A percentile compares a stretch with the other conserved stretches of the same genome.
Evolutionary conservation across 331 rosid species (phyloP).

Genomic region (Pyrus hybrid): DNA sequence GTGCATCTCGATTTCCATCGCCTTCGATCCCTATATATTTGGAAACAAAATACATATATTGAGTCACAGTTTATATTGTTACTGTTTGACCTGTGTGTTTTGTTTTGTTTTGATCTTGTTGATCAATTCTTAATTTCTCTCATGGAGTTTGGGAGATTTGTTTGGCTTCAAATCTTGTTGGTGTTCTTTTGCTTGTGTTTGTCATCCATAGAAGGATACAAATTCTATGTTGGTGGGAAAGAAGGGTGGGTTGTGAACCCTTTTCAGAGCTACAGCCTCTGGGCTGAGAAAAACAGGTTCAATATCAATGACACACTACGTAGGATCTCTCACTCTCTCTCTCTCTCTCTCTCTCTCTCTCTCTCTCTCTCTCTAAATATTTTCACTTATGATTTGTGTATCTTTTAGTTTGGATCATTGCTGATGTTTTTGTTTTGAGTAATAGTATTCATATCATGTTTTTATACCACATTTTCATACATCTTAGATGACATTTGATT

Average conservation of each 20-base stretch:
- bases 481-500: no score
- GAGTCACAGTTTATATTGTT: neutral
- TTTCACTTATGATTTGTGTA: neutral
- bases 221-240: conserved; percentile 51
- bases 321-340: conserved; percentile 6
- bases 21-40: neutral
- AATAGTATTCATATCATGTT: no score
- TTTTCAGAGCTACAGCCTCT: conserved; percentile 35
- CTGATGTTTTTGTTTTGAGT: no score
- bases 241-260: conserved; percentile 80
- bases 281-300: conserved; percentile 62
- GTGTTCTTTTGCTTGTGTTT: conserved; percentile 15
- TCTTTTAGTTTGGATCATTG: no score
- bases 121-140: neutral
- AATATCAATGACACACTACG: conserved; percentile 55
- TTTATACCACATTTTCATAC: no score
- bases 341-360: neutral
- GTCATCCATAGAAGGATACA: conserved; percentile 28
- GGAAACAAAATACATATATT: neutral
- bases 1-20: neutral
- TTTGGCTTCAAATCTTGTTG: conserved; percentile 7
- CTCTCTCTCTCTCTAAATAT: neutral
- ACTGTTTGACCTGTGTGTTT: neutral
- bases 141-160: conserved; percentile 23
- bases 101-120: no score